Evolutionary conservation across 768 basidiomycete species (phyloP).

Genomic region (Heimioporus sp.): DNA sequence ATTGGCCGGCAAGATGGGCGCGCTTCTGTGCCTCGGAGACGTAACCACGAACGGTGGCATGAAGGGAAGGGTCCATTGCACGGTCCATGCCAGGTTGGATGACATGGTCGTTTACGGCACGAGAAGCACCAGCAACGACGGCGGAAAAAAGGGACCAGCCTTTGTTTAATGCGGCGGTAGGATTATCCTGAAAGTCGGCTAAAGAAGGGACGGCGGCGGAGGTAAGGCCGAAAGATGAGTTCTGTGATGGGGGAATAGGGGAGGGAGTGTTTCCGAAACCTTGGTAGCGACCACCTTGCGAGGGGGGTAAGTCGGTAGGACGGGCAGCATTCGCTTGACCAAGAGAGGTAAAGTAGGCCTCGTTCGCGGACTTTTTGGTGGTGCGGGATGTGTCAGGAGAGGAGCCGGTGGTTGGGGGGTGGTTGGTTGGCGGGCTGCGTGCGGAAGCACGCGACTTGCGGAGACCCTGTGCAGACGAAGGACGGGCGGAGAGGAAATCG

Average conservation of each 20-base stretch:
- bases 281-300: conserved; percentile 89
- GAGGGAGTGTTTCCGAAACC: conserved; percentile 90
- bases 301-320: conserved; percentile 79
- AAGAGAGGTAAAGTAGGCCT: conserved; percentile 79
- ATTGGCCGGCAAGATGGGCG: conserved; percentile 58
- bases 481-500: conserved; percentile 49
- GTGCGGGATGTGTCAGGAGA: conserved; percentile 39
- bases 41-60: conserved; percentile 71
- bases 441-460: conserved; percentile 81
- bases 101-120: conserved; percentile 79
- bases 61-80: conserved; percentile 77
- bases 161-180: conserved; percentile 81
- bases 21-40: conserved; percentile 64
- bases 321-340: conserved; percentile 81
- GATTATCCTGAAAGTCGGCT: conserved; percentile 82
- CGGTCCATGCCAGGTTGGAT: conserved; percentile 87
- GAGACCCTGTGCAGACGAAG: conserved; percentile 76
- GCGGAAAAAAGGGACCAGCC: conserved; percentile 96
- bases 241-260: conserved; percentile 39
- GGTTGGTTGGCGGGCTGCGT: conserved; percentile 49
- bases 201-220: conserved; percentile 79
- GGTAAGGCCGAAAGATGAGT: conserved; percentile 67
- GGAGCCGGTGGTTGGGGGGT: conserved; percentile 55
- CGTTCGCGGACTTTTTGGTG: conserved; percentile 79
- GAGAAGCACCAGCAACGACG: conserved; percentile 76